Evolutionary conservation across 225 moss, liverwort and hornwort species (phyloP), one percentile per base, ranked within the genome.

Genomic region (Polytrichum commune): DNA sequence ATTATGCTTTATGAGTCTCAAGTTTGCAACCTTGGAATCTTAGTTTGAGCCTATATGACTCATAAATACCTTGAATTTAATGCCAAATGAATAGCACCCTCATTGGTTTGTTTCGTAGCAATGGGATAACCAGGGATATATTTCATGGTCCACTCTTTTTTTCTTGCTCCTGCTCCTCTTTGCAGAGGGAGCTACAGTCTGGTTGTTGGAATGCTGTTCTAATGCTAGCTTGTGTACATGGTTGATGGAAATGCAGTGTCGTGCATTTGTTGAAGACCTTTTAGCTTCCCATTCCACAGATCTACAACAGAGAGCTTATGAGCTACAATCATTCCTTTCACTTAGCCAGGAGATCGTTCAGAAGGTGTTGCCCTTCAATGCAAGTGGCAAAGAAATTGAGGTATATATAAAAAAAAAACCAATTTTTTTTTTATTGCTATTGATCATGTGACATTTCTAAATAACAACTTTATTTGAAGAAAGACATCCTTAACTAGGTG

Each of bases 271-370:
- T 27, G 90, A 98, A 35, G 98, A 88, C 55, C 90, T 98, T 23
- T 84, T 90, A 66, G 86, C 93, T 71, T 95, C 98, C 29, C 91
- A 98, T 85, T 98, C 89, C 32, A 98, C 98, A 53, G 98, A 98
- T 84, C 78, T 98, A 24, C 98, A 98, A 70, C 98, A 98, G 75
- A 90, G 98, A 62, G 95, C 98, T 32, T 98, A 98, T 73, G 98
- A 98, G 79, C 89, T 98, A 66, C 95, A 93, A 76, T 75, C 87
- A 19, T 86, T 98, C 53, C 84, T 98, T 79, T 81, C 61, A 27
- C 93, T 98, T 60, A 78, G 66, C 77, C 79, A 70, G 25, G 89
- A 88, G 29, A 74, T 89, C 5, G 87, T 95, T 70, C 81, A 66
- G 29, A 89, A 69, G 79, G 88, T 89, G 53, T 76, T 98, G 74